Conservation (phyloP, 73 alveolate species). For the Tetrahymena elliotti region DNA sequence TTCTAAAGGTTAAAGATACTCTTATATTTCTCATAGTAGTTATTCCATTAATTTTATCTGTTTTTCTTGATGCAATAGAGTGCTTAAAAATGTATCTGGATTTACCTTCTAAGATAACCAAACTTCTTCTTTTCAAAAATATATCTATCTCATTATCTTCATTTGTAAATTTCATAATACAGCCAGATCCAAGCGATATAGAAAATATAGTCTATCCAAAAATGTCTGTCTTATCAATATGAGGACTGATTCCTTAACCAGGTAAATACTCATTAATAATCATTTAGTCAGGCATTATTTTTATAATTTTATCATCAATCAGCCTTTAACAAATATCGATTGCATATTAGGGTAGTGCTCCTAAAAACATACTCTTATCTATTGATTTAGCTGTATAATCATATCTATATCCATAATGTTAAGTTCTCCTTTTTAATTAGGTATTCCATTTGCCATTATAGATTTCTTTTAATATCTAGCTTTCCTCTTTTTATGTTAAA, state of each 20-base stretch:
- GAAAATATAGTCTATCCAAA: neutral
- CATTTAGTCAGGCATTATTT: neutral
- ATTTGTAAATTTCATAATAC: neutral
- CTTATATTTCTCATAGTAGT: neutral
- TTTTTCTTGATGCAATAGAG: neutral
- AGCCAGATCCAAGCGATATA: neutral
- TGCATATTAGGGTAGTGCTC: neutral
- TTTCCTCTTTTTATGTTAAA: neutral
- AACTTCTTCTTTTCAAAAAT: neutral
- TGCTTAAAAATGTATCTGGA: neutral
- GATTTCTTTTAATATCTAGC: neutral
- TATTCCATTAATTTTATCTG: neutral
- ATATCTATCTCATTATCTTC: neutral
- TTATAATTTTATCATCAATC: neutral
- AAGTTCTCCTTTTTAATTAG: neutral
- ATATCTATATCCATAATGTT: neutral
- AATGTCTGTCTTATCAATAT: neutral
- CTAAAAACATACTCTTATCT: neutral
- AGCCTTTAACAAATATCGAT: neutral
- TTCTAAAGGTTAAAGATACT: neutral
- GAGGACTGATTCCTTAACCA: neutral
- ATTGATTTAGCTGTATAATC: neutral
- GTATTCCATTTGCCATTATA: neutral
- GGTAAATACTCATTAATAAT: neutral
- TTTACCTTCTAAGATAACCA: neutral